phyloP scores from a whole-genome alignment of 2,329 filamentous ascomycete species.

The Clarireedia sp. region DNA sequence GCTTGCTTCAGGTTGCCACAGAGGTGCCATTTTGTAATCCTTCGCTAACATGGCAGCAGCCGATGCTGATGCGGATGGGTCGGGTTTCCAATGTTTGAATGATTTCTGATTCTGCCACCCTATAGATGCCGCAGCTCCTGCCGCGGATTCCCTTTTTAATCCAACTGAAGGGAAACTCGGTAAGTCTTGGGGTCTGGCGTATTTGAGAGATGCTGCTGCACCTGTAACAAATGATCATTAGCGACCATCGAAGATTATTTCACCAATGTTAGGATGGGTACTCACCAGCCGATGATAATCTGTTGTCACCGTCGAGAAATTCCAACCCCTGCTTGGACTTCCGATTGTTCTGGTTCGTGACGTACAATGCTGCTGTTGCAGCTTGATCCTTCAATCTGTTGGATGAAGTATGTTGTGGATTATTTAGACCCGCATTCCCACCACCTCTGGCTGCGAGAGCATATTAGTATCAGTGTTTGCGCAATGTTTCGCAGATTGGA shows the following conservation, averaged over 20 bases:
- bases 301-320: constrained; percentile 42
- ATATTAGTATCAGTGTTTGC: background rate
- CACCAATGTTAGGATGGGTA: constrained; percentile 11
- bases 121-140: constrained; percentile 65
- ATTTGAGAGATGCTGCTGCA: constrained; percentile 56
- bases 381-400: constrained; percentile 37
- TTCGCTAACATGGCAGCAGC: constrained; percentile 51
- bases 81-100: constrained; percentile 58
- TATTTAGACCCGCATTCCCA: background rate
- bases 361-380: constrained; percentile 54
- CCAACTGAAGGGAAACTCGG: constrained; percentile 67
- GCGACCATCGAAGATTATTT: background rate
- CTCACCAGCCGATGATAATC: constrained; percentile 49
- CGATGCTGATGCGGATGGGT: constrained; percentile 50
- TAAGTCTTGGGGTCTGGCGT: constrained; percentile 64
- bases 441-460: background rate
- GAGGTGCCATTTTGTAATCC: constrained; percentile 45
- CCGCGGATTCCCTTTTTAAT: constrained; percentile 50
- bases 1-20: constrained; percentile 57
- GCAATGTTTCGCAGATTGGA: background rate
- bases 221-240: constrained; percentile 33
- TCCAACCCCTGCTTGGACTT: constrained; percentile 11
- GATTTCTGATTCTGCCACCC: constrained; percentile 64
- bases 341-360: constrained; percentile 32
- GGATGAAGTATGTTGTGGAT: constrained; percentile 13